Conservation (phyloP, 257 asterid genomes). For the Linderniella brevidens region DNA sequence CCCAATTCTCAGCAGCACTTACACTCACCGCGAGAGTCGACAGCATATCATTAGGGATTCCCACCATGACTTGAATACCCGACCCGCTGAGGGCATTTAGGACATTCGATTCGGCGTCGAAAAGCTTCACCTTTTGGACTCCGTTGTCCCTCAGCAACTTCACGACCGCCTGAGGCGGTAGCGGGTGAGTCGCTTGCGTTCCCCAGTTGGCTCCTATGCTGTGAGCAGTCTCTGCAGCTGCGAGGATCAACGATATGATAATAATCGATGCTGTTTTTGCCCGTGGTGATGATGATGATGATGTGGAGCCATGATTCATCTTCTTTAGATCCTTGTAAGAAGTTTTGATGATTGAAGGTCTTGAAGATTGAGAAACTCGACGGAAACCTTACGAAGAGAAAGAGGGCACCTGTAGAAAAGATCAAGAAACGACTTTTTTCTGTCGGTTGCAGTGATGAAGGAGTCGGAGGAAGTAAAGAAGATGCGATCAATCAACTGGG, state of each 20-base stretch:
- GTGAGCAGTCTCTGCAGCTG: slow-evolving; percentile 15
- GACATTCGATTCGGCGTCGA: slow-evolving; percentile 59
- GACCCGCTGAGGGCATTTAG: slow-evolving; percentile 62
- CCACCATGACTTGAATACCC: slow-evolving; percentile 87
- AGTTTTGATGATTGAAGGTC: too few relatives aligned
- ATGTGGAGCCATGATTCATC: slow-evolving; percentile 16
- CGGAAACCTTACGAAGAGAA: too few relatives aligned
- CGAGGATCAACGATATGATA: slow-evolving; percentile 12
- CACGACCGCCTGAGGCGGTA: slow-evolving; percentile 45
- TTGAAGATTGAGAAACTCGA: not conserved
- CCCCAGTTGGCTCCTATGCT: slow-evolving; percentile 96
- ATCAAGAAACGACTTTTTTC: too few relatives aligned
- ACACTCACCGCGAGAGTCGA: slow-evolving; percentile 36
- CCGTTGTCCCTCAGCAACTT: slow-evolving; percentile 72
- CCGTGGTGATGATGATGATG: slow-evolving; percentile 7
- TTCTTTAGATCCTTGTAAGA: too few relatives aligned
- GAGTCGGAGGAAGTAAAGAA: too few relatives aligned
- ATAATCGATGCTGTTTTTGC: slow-evolving; percentile 10
- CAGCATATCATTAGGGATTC: slow-evolving; percentile 85
- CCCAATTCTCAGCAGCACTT: slow-evolving; percentile 86
- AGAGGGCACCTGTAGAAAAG: too few relatives aligned
- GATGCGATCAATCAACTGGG: too few relatives aligned
- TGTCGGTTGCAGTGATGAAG: too few relatives aligned
- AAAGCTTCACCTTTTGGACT: slow-evolving; percentile 66
- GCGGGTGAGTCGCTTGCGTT: slow-evolving; percentile 63